A percentile compares a stretch with the other conserved stretches of the same genome.
These are phyloP conservation scores for Auxenochlorella protothecoides DNA, from an alignment of 139 green algal genomes.

Conservation along the genomic window DNA sequence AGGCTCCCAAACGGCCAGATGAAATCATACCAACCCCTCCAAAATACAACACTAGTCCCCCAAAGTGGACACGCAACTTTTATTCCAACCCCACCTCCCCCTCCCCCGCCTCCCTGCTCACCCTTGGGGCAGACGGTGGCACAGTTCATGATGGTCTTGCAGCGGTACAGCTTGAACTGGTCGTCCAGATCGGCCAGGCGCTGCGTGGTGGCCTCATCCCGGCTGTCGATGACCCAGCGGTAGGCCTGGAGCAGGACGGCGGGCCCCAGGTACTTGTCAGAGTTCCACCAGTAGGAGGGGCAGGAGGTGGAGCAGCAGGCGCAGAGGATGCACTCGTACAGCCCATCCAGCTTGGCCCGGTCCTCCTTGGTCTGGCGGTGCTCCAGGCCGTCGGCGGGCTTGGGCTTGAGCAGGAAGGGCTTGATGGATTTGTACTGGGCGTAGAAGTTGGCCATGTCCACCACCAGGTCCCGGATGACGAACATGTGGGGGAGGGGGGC, in stretches of 20 bases:
- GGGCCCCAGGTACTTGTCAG: slow-evolving; percentile 97
- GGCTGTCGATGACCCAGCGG: slow-evolving; percentile 85
- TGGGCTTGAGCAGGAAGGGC: slow-evolving; percentile 84
- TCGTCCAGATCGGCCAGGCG: slow-evolving; percentile 83
- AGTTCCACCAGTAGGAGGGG: slow-evolving; percentile 97
- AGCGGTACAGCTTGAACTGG: slow-evolving; percentile 94
- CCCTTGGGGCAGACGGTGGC: slow-evolving; percentile 70
- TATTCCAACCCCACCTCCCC: no score
- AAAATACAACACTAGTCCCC: no score
- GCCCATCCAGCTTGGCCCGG: slow-evolving; percentile 86
- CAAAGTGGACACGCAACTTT: no score
- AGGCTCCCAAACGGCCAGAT: no score
- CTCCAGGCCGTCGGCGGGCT: slow-evolving; percentile 57
- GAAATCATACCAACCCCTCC: no score
- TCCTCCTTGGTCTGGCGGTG: slow-evolving; percentile 82
- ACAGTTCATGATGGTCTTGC: slow-evolving; percentile 98
- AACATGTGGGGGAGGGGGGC: slow-evolving; percentile 97
- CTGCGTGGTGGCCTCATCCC: slow-evolving; percentile 87
- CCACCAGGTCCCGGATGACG: slow-evolving; percentile 94
- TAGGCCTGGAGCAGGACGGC: slow-evolving; percentile 91
- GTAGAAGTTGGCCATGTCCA: slow-evolving; percentile 99
- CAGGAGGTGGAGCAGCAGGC: slow-evolving; percentile 96
- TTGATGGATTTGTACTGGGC: slow-evolving; percentile 95
- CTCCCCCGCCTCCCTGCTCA: no score
- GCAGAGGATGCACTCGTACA: slow-evolving; percentile 99